Evolutionary conservation across 2,329 filamentous ascomycete species (phyloP), one percentile per base, ranked within the genome.

Genomic region (Teratosphaeria gauchensis): DNA sequence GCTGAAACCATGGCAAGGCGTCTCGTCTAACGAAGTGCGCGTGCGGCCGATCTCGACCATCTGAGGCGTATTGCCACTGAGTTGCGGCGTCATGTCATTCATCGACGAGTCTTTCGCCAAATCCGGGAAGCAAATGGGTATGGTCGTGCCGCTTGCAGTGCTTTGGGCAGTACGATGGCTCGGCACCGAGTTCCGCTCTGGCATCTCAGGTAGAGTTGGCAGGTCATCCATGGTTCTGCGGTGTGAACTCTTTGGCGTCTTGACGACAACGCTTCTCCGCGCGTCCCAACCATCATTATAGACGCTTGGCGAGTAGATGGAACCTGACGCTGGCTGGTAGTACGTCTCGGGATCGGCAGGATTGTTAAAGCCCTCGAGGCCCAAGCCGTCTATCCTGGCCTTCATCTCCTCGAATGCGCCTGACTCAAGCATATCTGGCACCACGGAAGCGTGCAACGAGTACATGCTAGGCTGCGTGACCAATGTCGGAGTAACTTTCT

Each of bases 401-500:
- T 67, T 69, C 54, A 67, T 58, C n/a, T 71, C 67, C 19, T 69
- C 62, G 33, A 71, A 65, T 1, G 61, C 60, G 14, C 21, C 46
- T 7, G 56, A 53, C 11, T 68, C 63, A 53, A 64, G 63, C 24
- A 63, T 57, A 24, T 62, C 59, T 3, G 69, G 66, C 21, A 69
- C 64, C 14, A 69, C 65, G 4, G 67, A 68, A 2, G 64, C 68
- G 33, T 68, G 66, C 53, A 71, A 30, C 1, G 67, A 69, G 62
- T 69, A 66, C 38, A 63, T 61, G 60, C 67, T 71, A 8, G 67
- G 63, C 58, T 64, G 59, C 3, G 68, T 71, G 56, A 69, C 65
- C 32, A 71, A 60, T 31, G 31, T 63, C 0, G 66, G 60, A 3
- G 55, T 59, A 6, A 63, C 62, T 7, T 61, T 65, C 54, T 61